Percentiles rank a stretch among this genome's conserved stretches.
Conservation (phyloP, 148 eudicot species). For the Rhododendron mucronatum region DNA sequence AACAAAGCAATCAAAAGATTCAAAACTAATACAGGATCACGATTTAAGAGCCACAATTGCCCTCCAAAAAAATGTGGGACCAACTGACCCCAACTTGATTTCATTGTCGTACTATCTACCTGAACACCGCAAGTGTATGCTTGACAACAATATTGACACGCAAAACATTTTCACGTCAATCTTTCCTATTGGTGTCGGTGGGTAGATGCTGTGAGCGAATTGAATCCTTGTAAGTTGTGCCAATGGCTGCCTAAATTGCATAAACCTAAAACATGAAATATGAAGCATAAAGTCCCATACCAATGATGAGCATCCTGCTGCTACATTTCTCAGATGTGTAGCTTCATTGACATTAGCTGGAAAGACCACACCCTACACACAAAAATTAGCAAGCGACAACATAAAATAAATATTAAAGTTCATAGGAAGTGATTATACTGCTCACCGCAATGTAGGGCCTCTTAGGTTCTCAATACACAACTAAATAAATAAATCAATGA, state of each 20-base stretch:
- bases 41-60: background rate
- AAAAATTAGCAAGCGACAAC: conserved; percentile 9
- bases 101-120: background rate
- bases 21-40: background rate
- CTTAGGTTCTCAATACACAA: background rate
- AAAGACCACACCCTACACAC: conserved; percentile 64
- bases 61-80: background rate
- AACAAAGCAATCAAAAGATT: background rate
- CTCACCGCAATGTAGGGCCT: background rate
- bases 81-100: background rate
- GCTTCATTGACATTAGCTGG: conserved; percentile 52
- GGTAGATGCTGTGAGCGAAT: background rate
- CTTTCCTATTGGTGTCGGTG: background rate
- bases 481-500: background rate
- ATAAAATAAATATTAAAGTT: background rate
- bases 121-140: background rate
- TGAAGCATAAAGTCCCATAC: conserved; percentile 30
- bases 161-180: background rate
- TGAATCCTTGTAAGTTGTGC: background rate
- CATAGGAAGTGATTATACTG: background rate
- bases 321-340: conserved; percentile 58
- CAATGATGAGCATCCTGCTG: conserved; percentile 64
- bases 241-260: background rate
- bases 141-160: background rate
- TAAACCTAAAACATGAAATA: conserved; percentile 1